Percentiles rank a stretch among this genome's conserved stretches.
phyloP scores from a whole-genome alignment of 2,329 filamentous ascomycete species.

The Botrytis elliptica region DNA sequence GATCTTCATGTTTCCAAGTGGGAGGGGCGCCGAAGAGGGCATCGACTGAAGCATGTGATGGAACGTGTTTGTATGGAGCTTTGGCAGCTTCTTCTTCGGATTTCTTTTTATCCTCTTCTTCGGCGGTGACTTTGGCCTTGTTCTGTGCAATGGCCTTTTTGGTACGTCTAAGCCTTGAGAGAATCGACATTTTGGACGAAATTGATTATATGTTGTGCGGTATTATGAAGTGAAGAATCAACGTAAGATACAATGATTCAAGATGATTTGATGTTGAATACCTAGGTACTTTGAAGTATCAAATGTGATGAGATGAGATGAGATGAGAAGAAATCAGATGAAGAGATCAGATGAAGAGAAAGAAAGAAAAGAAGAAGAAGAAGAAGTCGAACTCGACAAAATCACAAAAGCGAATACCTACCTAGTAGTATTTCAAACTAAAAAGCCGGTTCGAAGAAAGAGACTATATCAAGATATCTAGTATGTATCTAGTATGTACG shows the following conservation, averaged over 20 bases:
- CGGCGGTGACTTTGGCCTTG: conserved; percentile 46
- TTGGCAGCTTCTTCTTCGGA: conserved; percentile 30
- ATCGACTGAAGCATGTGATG: conserved; percentile 61
- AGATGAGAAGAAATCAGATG: neutral
- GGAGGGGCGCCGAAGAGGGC: conserved; percentile 55
- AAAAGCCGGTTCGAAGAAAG: neutral
- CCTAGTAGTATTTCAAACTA: neutral
- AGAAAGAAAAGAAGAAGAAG: too few species aligned
- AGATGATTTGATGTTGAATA: neutral
- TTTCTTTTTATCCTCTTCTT: conserved; percentile 46
- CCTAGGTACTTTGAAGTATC: neutral
- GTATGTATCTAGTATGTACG: neutral
- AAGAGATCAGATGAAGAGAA: neutral
- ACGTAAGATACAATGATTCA: neutral
- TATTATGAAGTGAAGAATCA: neutral
- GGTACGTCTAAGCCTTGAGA: conserved; percentile 52
- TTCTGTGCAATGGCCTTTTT: conserved; percentile 57
- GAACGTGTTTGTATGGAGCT: conserved; percentile 57
- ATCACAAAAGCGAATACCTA: too few species aligned
- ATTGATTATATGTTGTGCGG: neutral
- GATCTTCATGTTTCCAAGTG: conserved; percentile 47
- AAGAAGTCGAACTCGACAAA: neutral
- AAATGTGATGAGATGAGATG: neutral
- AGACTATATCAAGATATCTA: neutral
- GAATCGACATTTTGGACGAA: conserved; percentile 51